These are phyloP conservation scores for Neocucurbitaria cava DNA, from an alignment of 2,329 filamentous ascomycete genomes.

Conservation along the genomic window DNA sequence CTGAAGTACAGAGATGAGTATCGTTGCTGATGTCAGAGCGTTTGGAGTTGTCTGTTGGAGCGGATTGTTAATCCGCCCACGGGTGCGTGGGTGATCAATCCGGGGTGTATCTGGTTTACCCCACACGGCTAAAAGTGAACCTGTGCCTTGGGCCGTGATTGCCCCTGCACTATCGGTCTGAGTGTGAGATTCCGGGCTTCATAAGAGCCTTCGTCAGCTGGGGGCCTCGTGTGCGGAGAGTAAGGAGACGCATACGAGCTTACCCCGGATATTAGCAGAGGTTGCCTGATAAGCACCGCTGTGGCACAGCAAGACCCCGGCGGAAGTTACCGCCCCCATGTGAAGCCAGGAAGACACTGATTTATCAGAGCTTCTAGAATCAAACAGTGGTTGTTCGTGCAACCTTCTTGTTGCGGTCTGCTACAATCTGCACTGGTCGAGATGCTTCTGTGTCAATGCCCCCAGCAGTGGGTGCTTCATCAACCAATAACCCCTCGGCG, in stretches of 20 bases:
- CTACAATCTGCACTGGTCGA: slow-evolving; percentile 24
- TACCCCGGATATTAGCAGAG: slow-evolving; percentile 18
- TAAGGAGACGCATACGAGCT: slow-evolving; percentile 19
- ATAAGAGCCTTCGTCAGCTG: slow-evolving; percentile 17
- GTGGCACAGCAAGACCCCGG: slow-evolving; percentile 11
- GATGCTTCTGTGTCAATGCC: slow-evolving; percentile 20
- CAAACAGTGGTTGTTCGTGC: slow-evolving; percentile 30
- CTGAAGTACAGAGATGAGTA: slow-evolving; percentile 3
- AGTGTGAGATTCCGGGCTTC: slow-evolving; percentile 22
- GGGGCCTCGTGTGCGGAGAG: slow-evolving; percentile 8
- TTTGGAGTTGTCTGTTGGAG: slow-evolving; percentile 3
- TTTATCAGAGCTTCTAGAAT: slow-evolving; percentile 9
- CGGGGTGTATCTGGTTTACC: slow-evolving; percentile 19
- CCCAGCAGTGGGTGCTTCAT: slow-evolving; percentile 30
- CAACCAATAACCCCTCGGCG: slow-evolving; percentile 49
- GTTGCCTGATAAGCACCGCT: slow-evolving; percentile 27
- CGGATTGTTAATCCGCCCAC: slow-evolving; percentile 8
- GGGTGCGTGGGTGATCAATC: slow-evolving; percentile 20
- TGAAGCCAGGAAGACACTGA: background rate
- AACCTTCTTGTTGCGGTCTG: slow-evolving; percentile 33
- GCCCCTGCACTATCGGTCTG: slow-evolving; percentile 23
- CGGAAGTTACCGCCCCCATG: slow-evolving; percentile 1
- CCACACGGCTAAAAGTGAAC: slow-evolving; percentile 27
- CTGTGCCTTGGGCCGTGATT: slow-evolving; percentile 16
- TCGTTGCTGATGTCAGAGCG: slow-evolving; percentile 28